These are phyloP conservation scores for Candida anutae DNA, from an alignment of 1,139 yeast genomes.

Conservation along the genomic window DNA sequence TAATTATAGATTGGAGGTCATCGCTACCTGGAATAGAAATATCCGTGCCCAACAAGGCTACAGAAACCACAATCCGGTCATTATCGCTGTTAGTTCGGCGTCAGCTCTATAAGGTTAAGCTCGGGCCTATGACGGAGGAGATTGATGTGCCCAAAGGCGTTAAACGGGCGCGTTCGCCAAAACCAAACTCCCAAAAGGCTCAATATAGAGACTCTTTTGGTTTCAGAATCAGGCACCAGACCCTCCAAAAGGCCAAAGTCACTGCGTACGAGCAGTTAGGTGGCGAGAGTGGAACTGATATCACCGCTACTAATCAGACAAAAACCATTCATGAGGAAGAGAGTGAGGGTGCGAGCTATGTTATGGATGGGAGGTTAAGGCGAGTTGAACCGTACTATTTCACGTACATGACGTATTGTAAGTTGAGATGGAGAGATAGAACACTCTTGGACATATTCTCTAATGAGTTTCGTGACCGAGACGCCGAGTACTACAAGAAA, in stretches of 20 bases:
- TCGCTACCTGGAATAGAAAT: neutral
- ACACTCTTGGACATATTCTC: slow-evolving; percentile 72
- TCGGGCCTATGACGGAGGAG: no score
- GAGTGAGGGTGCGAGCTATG: slow-evolving; percentile 44
- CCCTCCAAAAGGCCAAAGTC: slow-evolving; percentile 31
- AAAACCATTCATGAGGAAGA: slow-evolving; percentile 51
- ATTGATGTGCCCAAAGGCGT: no score
- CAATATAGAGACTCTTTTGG: slow-evolving; percentile 36
- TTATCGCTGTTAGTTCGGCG: no score
- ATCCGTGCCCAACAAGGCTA: no score
- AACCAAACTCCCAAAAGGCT: no score
- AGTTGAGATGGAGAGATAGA: slow-evolving; percentile 83
- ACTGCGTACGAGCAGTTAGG: slow-evolving; percentile 38
- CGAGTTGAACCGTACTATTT: slow-evolving; percentile 79
- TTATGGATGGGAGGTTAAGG: slow-evolving; percentile 54
- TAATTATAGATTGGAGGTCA: neutral
- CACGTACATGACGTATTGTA: slow-evolving; percentile 87
- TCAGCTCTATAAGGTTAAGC: no score
- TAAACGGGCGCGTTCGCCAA: no score
- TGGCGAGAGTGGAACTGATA: slow-evolving; percentile 20
- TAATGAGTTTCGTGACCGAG: slow-evolving; percentile 78
- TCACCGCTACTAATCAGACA: slow-evolving; percentile 17
- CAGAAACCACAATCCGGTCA: no score
- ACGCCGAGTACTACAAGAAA: slow-evolving; percentile 56
- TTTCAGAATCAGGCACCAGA: slow-evolving; percentile 40